Percentiles rank a stretch among this genome's conserved stretches.
phyloP scores from a whole-genome alignment of 2,329 filamentous ascomycete genomes.

The Alternaria arbusti region DNA sequence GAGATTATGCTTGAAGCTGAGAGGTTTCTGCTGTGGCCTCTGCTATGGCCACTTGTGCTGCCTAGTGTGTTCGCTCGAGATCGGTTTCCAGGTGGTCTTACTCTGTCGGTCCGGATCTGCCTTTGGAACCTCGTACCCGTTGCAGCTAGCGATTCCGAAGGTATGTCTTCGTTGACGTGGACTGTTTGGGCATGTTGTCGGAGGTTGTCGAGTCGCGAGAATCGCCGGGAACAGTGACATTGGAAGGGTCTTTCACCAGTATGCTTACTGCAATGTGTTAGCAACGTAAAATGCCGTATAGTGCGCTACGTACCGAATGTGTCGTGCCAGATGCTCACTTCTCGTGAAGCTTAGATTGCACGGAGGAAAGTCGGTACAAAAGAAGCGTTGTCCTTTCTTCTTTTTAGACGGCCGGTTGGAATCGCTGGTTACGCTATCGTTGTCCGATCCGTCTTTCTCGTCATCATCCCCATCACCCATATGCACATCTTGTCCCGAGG shows the following conservation, averaged over 20 bases:
- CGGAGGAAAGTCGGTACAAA: constrained; percentile 92
- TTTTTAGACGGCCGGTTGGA: constrained; percentile 84
- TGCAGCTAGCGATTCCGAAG: constrained; percentile 88
- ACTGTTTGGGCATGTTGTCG: constrained; percentile 97
- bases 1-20: constrained; percentile 88
- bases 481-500: constrained; percentile 73
- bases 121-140: constrained; percentile 91
- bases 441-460: constrained; percentile 60
- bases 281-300: constrained; percentile 12
- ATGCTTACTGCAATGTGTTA: constrained; percentile 73
- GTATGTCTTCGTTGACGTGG: constrained; percentile 96
- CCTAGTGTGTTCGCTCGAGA: constrained; percentile 79
- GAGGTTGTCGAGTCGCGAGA: constrained; percentile 92
- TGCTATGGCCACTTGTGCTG: constrained; percentile 71
- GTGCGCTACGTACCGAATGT: constrained; percentile 75
- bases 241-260: constrained; percentile 96
- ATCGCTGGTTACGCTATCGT: constrained; percentile 57
- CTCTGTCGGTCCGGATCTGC: constrained; percentile 86
- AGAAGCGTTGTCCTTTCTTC: constrained; percentile 96
- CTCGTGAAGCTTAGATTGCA: constrained; percentile 94
- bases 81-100: constrained; percentile 74
- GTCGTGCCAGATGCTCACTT: constrained; percentile 91
- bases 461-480: constrained; percentile 76
- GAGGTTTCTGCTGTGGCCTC: constrained; percentile 83
- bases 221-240: constrained; percentile 91